Evolutionary conservation across 306 rosid genomes (phyloP).

Genomic region (Carpinus fangiana): DNA sequence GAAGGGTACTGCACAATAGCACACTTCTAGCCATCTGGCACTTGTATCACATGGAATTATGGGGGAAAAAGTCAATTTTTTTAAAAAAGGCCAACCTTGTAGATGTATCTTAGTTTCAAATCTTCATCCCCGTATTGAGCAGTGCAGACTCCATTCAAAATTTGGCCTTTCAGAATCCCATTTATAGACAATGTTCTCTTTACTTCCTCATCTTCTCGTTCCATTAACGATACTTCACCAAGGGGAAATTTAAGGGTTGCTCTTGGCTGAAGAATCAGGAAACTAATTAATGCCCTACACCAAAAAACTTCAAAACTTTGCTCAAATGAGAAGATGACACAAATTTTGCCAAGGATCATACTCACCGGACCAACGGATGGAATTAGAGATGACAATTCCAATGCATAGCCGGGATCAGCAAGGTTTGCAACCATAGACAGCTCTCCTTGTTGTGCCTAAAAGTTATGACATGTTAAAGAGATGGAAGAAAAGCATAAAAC

Average conservation of each 20-base stretch:
- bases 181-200: slow-evolving; percentile 49
- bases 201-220: slow-evolving; percentile 63
- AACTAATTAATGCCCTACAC: not conserved
- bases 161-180: slow-evolving; percentile 60
- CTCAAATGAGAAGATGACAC: not conserved
- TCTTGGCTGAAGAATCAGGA: slow-evolving; percentile 66
- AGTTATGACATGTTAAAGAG: not conserved
- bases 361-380: slow-evolving; percentile 70
- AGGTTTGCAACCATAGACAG: slow-evolving; percentile 57
- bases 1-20: not conserved
- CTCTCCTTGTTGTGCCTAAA: slow-evolving; percentile 78
- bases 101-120: slow-evolving; percentile 65
- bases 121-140: slow-evolving; percentile 78
- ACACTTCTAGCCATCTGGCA: not conserved
- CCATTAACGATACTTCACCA: slow-evolving; percentile 81
- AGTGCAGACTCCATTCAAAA: slow-evolving; percentile 61
- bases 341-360: slow-evolving; percentile 4
- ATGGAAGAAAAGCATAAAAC: not conserved
- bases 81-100: slow-evolving; percentile 50
- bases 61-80: not conserved
- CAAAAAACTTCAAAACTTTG: not conserved
- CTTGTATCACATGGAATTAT: not conserved
- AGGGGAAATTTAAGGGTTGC: slow-evolving; percentile 81
- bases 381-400: slow-evolving; percentile 68
- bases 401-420: slow-evolving; percentile 66